Evolutionary conservation across 495 filamentous ascomycete species (phyloP), one percentile per base, ranked within the genome.

Genomic region (Penicillium nucicola): DNA sequence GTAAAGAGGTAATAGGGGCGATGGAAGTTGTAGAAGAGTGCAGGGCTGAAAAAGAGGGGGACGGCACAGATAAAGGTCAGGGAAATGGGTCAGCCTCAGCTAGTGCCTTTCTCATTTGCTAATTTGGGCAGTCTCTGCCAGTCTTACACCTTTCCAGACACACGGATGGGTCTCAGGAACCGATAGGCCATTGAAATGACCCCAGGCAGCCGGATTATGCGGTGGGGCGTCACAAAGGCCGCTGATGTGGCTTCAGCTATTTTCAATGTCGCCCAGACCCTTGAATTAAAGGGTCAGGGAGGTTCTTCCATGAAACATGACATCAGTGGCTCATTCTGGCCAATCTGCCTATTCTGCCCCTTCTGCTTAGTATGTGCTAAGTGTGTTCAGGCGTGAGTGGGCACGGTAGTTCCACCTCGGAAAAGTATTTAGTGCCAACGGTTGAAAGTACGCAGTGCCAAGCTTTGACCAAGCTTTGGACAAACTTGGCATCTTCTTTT

Each of bases 381-480:
- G 25, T 22, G 7, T 23, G 31, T 45, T 33, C 31, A 22, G 30
- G 13, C 5, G 38, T 12, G 18, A 3, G n/a, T n/a, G n/a, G n/a
- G n/a, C n/a, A n/a, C 13, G n/a, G 38, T 20, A n/a, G 25, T 28
- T 28, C 25, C 25, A 28, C 25, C 2, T 23, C 22, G 22, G 22
- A n/a, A n/a, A 23, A 23, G 22, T 23, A 23, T 23, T n/a, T n/a
- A n/a, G n/a, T n/a, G n/a, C n/a, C n/a, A n/a, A n/a, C n/a, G n/a
- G n/a, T n/a, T n/a, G n/a, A n/a, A n/a, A n/a, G n/a, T 28, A 28
- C 5, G 25, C 7, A 28, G 25, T 28, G 28, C 32, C 22, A 48
- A 48, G 45, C 45, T 48, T 48, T 48, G 39, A 33, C 33, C 36
- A 48, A 48, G 45, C 45, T 48, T 48, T 48, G 28, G 4, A 6